Evolutionary conservation across 1,284 basidiomycete genomes (phyloP).

Genomic region (Trametes sp.): DNA sequence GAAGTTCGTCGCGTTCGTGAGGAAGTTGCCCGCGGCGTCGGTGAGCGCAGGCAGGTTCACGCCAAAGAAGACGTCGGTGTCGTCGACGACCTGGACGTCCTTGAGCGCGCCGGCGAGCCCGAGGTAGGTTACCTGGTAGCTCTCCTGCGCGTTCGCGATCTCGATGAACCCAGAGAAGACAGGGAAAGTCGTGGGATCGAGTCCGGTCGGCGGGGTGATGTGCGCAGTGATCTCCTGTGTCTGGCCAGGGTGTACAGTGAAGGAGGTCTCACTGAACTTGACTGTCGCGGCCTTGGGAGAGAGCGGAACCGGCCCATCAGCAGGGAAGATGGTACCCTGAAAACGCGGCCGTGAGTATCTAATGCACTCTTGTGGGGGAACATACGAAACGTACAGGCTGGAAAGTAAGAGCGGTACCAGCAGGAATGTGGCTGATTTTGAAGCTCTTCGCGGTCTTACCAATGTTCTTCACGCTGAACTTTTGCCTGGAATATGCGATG

Average conservation of each 20-base stretch:
- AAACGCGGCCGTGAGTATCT: background rate
- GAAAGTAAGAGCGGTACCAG: slow-evolving; percentile 60
- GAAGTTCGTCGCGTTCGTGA: slow-evolving; percentile 53
- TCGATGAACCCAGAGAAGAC: slow-evolving; percentile 69
- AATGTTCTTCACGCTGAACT: slow-evolving; percentile 57
- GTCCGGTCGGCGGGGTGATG: slow-evolving; percentile 51
- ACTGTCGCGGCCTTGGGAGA: slow-evolving; percentile 52
- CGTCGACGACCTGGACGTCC: slow-evolving; percentile 58
- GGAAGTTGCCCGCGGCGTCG: slow-evolving; percentile 49
- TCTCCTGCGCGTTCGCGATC: slow-evolving; percentile 51
- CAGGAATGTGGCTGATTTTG: slow-evolving; percentile 58
- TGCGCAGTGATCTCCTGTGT: slow-evolving; percentile 40
- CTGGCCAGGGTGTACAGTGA: slow-evolving; percentile 46
- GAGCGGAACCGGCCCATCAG: slow-evolving; percentile 59
- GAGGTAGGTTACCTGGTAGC: slow-evolving; percentile 58
- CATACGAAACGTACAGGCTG: slow-evolving; percentile 35
- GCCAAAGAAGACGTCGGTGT: slow-evolving; percentile 55
- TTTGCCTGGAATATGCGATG: slow-evolving; percentile 45
- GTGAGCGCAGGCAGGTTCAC: slow-evolving; percentile 51
- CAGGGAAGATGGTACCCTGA: slow-evolving; percentile 49
- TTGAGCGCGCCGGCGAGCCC: slow-evolving; percentile 56
- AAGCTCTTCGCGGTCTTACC: slow-evolving; percentile 51
- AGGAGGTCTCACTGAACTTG: slow-evolving; percentile 43
- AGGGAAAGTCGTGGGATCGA: slow-evolving; percentile 57
- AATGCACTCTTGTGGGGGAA: slow-evolving; percentile 20